phyloP scores from a whole-genome alignment of 495 filamentous ascomycete species.

The Penicillium paxilli region DNA sequence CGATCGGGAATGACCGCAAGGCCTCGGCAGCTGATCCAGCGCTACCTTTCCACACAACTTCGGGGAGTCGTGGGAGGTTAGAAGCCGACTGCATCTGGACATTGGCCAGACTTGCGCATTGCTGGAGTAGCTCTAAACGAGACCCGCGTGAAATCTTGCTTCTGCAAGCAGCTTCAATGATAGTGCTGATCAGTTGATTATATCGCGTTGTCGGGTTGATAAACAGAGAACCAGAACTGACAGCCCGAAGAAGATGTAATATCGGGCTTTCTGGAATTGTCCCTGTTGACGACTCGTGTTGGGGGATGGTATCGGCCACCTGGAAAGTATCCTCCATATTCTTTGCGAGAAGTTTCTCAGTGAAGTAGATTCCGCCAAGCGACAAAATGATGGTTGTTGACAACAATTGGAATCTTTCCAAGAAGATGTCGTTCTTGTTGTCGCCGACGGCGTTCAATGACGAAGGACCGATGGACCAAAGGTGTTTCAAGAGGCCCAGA shows the following conservation, averaged over 20 bases:
- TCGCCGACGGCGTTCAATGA: slow-evolving; percentile 37
- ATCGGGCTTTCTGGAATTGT: slow-evolving; percentile 37
- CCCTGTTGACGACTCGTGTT: slow-evolving; percentile 24
- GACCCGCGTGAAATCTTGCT: slow-evolving; percentile 48
- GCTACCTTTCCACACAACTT: slow-evolving; percentile 37
- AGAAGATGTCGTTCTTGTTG: slow-evolving; percentile 45
- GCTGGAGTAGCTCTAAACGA: slow-evolving; percentile 45
- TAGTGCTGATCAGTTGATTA: slow-evolving; percentile 30
- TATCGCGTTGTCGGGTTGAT: slow-evolving; percentile 30
- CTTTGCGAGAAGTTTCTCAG: slow-evolving; percentile 64
- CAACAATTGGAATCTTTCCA: slow-evolving; percentile 60
- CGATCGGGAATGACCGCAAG: slow-evolving; percentile 38
- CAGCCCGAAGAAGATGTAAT: slow-evolving; percentile 40
- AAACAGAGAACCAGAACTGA: slow-evolving; percentile 22
- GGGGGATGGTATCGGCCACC: slow-evolving; percentile 48
- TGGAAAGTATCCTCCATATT: slow-evolving; percentile 41
- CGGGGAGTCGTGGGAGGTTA: slow-evolving; percentile 11
- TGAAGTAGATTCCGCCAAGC: slow-evolving; percentile 74
- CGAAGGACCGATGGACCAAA: slow-evolving; percentile 57
- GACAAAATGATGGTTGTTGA: slow-evolving; percentile 60
- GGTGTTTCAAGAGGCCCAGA: slow-evolving; percentile 61
- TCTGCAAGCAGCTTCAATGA: slow-evolving; percentile 49
- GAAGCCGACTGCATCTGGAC: slow-evolving; percentile 6
- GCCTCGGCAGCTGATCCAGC: slow-evolving; percentile 34
- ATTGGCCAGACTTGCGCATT: slow-evolving; percentile 35